These are phyloP conservation scores for Stygiomarasmius scandens DNA, from an alignment of 1,284 basidiomycete species.

Conservation along the genomic window DNA sequence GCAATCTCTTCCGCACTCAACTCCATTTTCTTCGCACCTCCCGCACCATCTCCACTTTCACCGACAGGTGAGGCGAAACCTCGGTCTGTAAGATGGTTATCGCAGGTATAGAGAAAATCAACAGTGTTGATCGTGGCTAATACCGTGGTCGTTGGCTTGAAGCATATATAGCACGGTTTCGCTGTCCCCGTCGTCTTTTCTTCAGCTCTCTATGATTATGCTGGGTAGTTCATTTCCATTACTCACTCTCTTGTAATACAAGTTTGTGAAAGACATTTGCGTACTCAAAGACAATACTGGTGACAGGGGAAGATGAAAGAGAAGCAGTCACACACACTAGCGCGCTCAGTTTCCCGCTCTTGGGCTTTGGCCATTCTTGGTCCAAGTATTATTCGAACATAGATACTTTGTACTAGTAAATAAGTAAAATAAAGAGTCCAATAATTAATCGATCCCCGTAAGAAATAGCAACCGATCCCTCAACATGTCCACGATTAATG, in stretches of 20 bases:
- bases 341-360: no score
- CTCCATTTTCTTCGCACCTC: constrained; percentile 42
- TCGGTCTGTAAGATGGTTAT: constrained; percentile 65
- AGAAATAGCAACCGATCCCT: no score
- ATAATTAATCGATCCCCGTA: no score
- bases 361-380: no score
- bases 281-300: not conserved
- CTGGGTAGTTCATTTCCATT: constrained; percentile 9
- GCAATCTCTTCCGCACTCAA: constrained; percentile 70
- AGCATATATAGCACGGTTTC: constrained; percentile 73
- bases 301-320: not conserved
- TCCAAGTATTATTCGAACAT: no score
- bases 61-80: constrained; percentile 67
- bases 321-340: no score
- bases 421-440: no score
- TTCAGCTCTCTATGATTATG: constrained; percentile 18
- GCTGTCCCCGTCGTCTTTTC: constrained; percentile 67
- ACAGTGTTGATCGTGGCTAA: constrained; percentile 72
- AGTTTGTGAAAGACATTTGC: constrained; percentile 75
- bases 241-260: constrained; percentile 82
- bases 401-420: no score
- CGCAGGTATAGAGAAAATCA: constrained; percentile 79
- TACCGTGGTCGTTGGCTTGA: constrained; percentile 72
- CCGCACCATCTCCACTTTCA: constrained; percentile 44
- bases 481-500: no score